phyloP scores from a whole-genome alignment of 2,329 filamentous ascomycete species.

The Claviceps capensis region DNA sequence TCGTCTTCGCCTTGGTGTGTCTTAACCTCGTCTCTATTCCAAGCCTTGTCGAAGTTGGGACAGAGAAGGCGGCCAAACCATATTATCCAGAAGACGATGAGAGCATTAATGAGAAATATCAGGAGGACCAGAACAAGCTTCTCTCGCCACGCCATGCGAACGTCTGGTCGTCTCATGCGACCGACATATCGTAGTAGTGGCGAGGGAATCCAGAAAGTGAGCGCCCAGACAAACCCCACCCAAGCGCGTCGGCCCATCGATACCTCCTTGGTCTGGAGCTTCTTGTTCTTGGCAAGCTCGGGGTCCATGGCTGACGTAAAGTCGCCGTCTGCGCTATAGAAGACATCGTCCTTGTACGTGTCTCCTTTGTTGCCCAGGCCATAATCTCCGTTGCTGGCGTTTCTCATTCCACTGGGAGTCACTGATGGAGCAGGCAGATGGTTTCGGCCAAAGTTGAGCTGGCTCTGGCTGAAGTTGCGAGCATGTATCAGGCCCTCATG shows the following conservation, averaged over 20 bases:
- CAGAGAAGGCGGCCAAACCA: conserved; percentile 74
- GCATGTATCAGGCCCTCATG: conserved; percentile 57
- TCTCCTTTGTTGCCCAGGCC: conserved; percentile 82
- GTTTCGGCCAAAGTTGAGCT: conserved; percentile 33
- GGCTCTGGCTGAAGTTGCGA: conserved; percentile 41
- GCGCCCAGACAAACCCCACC: conserved; percentile 68
- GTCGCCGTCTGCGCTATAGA: conserved; percentile 58
- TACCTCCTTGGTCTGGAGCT: conserved; percentile 56
- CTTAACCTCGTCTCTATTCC: conserved; percentile 56
- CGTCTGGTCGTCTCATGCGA: conserved; percentile 93
- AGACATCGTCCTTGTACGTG: conserved; percentile 55
- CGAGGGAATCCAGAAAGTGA: conserved; percentile 94
- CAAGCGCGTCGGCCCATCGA: conserved; percentile 56
- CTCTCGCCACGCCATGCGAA: conserved; percentile 94
- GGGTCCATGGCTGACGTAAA: conserved; percentile 59
- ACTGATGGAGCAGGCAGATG: conserved; percentile 42
- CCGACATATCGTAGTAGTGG: conserved; percentile 67
- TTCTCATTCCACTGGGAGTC: conserved; percentile 43
- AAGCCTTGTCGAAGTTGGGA: conserved; percentile 83
- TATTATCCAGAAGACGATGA: conserved; percentile 86
- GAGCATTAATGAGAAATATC: conserved; percentile 68
- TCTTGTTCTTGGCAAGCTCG: conserved; percentile 63
- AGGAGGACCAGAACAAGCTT: conserved; percentile 74
- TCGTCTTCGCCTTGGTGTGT: conserved; percentile 60
- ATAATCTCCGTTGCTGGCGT: conserved; percentile 60